A percentile compares a stretch with the other conserved stretches of the same genome.
Conservation (phyloP, 208 protist genomes). For the Leishmania guyanensis region DNA sequence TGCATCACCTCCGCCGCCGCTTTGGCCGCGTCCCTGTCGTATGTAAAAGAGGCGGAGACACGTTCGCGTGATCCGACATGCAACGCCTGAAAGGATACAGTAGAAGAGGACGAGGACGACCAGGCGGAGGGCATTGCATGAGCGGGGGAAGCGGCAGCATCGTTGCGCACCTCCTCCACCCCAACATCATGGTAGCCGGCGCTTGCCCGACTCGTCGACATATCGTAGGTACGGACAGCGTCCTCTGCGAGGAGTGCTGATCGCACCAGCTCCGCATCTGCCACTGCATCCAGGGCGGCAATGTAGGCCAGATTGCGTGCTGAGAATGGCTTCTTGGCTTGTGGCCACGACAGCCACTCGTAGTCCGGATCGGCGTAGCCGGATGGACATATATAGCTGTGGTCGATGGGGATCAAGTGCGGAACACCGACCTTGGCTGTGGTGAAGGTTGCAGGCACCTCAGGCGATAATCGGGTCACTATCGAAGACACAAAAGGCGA, state of each 20-base stretch:
- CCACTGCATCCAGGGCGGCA: conserved; percentile 44
- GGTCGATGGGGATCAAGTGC: conserved; percentile 84
- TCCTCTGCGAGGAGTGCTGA: conserved; percentile 33
- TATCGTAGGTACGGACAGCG: background rate
- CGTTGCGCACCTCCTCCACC: background rate
- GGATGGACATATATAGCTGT: conserved; percentile 83
- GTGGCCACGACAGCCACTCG: conserved; percentile 85
- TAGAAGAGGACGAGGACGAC: background rate
- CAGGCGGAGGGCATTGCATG: conserved; percentile 2
- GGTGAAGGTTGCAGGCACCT: background rate
- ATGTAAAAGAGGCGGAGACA: conserved; percentile 5
- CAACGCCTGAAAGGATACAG: background rate
- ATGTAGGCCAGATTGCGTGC: conserved; percentile 51
- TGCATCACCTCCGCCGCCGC: conserved; percentile 47
- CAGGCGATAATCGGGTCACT: background rate
- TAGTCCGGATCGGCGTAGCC: conserved; percentile 79
- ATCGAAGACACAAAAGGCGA: background rate
- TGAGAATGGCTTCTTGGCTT: conserved; percentile 69
- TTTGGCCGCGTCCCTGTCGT: conserved; percentile 32
- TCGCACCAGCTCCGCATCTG: conserved; percentile 59
- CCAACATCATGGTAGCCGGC: background rate
- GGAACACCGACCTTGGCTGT: background rate
- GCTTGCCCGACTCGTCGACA: background rate
- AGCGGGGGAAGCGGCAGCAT: background rate
- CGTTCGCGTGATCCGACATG: background rate